These are phyloP conservation scores for Penicillium polonicum DNA, from an alignment of 2,329 filamentous ascomycete species.

Conservation along the genomic window DNA sequence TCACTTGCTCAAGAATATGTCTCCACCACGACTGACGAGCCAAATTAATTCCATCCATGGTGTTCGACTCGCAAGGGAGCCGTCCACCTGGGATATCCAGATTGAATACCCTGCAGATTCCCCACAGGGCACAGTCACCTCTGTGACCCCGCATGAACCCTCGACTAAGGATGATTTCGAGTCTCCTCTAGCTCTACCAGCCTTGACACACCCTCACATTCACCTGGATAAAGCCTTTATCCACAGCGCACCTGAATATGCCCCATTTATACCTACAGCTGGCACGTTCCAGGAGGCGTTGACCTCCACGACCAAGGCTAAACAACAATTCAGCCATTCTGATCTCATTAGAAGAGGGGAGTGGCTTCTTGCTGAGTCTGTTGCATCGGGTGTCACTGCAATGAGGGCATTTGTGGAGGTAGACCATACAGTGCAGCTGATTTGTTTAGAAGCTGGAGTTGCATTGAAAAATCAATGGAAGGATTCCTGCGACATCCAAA, in stretches of 20 bases:
- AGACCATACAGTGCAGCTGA: conserved; percentile 59
- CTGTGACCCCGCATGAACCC: conserved; percentile 27
- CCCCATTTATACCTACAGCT: conserved; percentile 56
- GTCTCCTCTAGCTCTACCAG: conserved; percentile 47
- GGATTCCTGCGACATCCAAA: conserved; percentile 59
- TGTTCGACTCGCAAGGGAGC: conserved; percentile 32
- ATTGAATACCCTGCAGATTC: conserved; percentile 14
- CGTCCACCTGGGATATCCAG: conserved; percentile 36
- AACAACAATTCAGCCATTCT: conserved; percentile 59
- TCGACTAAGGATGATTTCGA: background rate
- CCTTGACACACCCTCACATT: conserved; percentile 70
- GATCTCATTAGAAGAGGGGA: conserved; percentile 66
- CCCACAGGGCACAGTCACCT: conserved; percentile 25
- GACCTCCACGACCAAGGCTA: conserved; percentile 57
- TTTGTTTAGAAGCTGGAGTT: conserved; percentile 59
- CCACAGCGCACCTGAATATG: conserved; percentile 47
- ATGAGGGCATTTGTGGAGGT: conserved; percentile 72
- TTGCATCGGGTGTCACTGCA: conserved; percentile 63
- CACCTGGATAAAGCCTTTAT: conserved; percentile 61
- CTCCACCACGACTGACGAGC: conserved; percentile 11
- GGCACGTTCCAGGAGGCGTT: conserved; percentile 69
- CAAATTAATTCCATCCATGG: conserved; percentile 20
- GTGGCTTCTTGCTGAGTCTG: conserved; percentile 65
- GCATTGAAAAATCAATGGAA: conserved; percentile 56
- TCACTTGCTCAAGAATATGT: background rate